Percentiles rank a stretch among this genome's conserved stretches.
phyloP scores from a whole-genome alignment of 2,329 filamentous ascomycete species.

The Trichoderma sp. region DNA sequence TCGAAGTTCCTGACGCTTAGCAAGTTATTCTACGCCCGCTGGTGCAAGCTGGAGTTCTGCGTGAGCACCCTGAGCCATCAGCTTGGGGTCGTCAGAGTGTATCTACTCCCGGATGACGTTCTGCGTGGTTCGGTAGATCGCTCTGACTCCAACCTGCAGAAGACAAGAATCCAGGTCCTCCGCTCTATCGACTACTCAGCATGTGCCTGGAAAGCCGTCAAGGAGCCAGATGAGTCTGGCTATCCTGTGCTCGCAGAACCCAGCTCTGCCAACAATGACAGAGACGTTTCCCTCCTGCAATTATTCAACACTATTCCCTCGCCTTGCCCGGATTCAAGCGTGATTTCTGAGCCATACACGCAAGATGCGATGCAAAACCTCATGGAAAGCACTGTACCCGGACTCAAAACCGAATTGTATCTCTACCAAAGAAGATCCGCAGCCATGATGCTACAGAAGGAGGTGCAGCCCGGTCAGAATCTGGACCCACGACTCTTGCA shows the following conservation, averaged over 20 bases:
- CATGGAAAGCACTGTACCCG: constrained; percentile 55
- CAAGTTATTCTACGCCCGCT: constrained; percentile 42
- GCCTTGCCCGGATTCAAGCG: constrained; percentile 58
- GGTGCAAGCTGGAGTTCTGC: constrained; percentile 50
- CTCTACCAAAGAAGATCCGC: constrained; percentile 79
- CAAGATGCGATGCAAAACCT: constrained; percentile 59
- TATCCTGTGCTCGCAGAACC: constrained; percentile 4
- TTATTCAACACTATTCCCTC: constrained; percentile 75
- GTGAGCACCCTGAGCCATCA: constrained; percentile 31
- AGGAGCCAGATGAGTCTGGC: constrained; percentile 14
- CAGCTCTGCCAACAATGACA: constrained; percentile 35
- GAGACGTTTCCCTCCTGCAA: constrained; percentile 62
- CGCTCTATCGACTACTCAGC: constrained; percentile 57
- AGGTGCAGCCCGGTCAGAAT: constrained; percentile 63
- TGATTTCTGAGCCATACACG: constrained; percentile 53
- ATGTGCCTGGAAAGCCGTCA: constrained; percentile 56
- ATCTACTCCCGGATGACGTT: constrained; percentile 68
- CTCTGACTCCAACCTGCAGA: constrained; percentile 48
- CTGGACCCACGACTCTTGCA: constrained; percentile 73
- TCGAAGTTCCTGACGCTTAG: constrained; percentile 9
- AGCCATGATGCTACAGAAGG: constrained; percentile 81
- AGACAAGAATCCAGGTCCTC: constrained; percentile 53
- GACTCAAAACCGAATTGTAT: constrained; percentile 68
- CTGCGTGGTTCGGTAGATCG: constrained; percentile 57
- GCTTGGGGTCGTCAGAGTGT: constrained; percentile 53